Conservation (phyloP, 2,329 filamentous ascomycete species). For the Neonectria hederae region DNA sequence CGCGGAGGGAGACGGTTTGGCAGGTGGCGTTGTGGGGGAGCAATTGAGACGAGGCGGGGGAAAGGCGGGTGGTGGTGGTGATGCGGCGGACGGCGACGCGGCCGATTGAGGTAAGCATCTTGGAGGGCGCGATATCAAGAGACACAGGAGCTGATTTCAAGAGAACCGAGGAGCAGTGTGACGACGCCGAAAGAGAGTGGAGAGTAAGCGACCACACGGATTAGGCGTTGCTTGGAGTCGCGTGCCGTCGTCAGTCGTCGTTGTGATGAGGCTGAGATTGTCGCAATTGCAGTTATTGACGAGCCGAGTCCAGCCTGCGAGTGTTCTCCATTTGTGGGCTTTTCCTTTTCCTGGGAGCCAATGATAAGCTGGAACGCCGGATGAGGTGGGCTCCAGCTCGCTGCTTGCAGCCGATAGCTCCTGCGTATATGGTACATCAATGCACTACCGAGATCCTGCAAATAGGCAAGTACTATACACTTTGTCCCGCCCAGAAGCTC, state of each 20-base stretch:
- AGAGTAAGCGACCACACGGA: not conserved
- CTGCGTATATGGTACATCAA: slow-evolving; percentile 9
- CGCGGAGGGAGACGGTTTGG: slow-evolving; percentile 37
- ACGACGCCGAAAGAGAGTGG: not conserved
- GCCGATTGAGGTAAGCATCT: slow-evolving; percentile 56
- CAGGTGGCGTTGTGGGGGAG: slow-evolving; percentile 32
- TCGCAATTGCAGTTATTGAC: slow-evolving; percentile 7
- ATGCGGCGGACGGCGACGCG: slow-evolving; percentile 51
- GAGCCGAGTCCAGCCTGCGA: slow-evolving; percentile 10
- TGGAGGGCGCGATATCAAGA: slow-evolving; percentile 7
- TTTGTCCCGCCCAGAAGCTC: slow-evolving; percentile 2
- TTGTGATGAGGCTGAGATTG: not conserved
- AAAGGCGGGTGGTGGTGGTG: slow-evolving; percentile 30
- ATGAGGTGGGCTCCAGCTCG: slow-evolving; percentile 7
- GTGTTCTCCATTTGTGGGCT: slow-evolving; percentile 2
- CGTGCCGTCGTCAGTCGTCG: slow-evolving; percentile 21
- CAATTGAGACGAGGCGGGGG: slow-evolving; percentile 36
- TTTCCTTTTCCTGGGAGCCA: slow-evolving; percentile 8
- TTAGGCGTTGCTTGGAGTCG: slow-evolving; percentile 20
- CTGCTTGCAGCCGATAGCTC: slow-evolving; percentile 19
- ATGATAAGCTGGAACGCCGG: not conserved
- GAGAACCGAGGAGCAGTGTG: not conserved
- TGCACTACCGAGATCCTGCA: too few species aligned
- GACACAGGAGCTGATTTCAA: not conserved
- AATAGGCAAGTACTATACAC: not conserved